phyloP scores from a whole-genome alignment of 768 basidiomycete genomes.

The Suillus cothurnatus region DNA sequence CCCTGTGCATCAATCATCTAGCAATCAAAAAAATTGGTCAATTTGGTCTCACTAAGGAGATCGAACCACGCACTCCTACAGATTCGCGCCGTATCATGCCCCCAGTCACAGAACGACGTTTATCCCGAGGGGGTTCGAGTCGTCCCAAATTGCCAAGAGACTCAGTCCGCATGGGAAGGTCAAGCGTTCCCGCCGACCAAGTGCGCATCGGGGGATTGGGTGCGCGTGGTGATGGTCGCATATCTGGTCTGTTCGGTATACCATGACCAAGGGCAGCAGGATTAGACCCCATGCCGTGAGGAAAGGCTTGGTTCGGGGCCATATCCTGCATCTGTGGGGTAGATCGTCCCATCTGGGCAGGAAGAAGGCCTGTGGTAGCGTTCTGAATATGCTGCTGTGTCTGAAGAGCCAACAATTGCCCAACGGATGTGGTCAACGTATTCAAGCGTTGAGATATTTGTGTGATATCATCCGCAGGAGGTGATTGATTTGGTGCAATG shows the following conservation, averaged over 20 bases:
- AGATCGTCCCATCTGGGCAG: constrained; percentile 30
- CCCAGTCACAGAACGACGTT: constrained; percentile 71
- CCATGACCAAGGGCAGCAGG: constrained; percentile 56
- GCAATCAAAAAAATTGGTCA: constrained; percentile 19
- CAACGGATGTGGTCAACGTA: constrained; percentile 81
- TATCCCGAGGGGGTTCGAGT: constrained; percentile 52
- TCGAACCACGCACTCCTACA: constrained; percentile 54
- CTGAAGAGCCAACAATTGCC: constrained; percentile 79
- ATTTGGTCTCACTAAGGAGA: constrained; percentile 12
- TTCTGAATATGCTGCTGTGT: constrained; percentile 69
- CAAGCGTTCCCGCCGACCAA: constrained; percentile 83
- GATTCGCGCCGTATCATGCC: constrained; percentile 75
- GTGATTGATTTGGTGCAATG: constrained; percentile 72
- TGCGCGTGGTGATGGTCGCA: constrained; percentile 58
- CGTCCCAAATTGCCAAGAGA: constrained; percentile 40
- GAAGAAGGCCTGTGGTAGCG: constrained; percentile 37
- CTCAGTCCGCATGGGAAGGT: constrained; percentile 64
- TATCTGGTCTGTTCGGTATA: constrained; percentile 64
- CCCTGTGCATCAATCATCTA: constrained; percentile 60
- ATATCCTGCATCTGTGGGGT: constrained; percentile 42
- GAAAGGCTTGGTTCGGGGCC: constrained; percentile 43
- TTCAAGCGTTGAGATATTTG: constrained; percentile 79
- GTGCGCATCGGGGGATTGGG: constrained; percentile 77
- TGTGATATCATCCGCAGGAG: constrained; percentile 68
- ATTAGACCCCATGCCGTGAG: constrained; percentile 40